These are phyloP conservation scores for Kodamaea sp. DNA, from an alignment of 1,139 yeast genomes.

Conservation along the genomic window DNA sequence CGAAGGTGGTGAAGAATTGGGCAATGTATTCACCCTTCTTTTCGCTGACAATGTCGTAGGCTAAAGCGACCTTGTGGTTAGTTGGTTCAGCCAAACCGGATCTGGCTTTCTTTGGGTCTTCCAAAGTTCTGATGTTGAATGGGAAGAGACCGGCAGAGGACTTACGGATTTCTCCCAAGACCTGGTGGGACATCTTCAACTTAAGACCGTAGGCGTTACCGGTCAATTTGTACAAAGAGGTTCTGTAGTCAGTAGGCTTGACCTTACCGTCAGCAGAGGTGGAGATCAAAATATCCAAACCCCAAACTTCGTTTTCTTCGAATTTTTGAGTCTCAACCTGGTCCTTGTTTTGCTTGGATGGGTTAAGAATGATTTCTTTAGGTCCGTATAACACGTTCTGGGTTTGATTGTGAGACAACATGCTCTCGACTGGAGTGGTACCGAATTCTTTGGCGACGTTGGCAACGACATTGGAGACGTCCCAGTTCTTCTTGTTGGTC, in stretches of 20 bases:
- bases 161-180: slow-evolving; percentile 63
- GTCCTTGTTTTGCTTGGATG: slow-evolving; percentile 64
- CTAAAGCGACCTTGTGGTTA: slow-evolving; percentile 66
- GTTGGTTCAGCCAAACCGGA: slow-evolving; percentile 77
- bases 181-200: slow-evolving; percentile 71
- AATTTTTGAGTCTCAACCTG: slow-evolving; percentile 67
- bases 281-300: slow-evolving; percentile 70
- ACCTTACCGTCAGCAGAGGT: slow-evolving; percentile 72
- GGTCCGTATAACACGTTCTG: slow-evolving; percentile 72
- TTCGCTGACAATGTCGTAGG: slow-evolving; percentile 71
- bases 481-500: slow-evolving; percentile 75
- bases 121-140: slow-evolving; percentile 64
- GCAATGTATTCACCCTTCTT: slow-evolving; percentile 70
- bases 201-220: slow-evolving; percentile 70
- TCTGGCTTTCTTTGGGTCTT: slow-evolving; percentile 71
- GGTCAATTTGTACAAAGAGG: slow-evolving; percentile 74
- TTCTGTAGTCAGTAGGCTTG: slow-evolving; percentile 58
- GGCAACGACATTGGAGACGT: slow-evolving; percentile 68
- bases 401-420: slow-evolving; percentile 74
- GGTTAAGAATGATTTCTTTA: slow-evolving; percentile 77
- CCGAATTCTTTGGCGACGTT: slow-evolving; percentile 64
- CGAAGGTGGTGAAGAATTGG: slow-evolving; percentile 77
- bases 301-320: slow-evolving; percentile 78
- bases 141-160: slow-evolving; percentile 69
- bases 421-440: slow-evolving; percentile 69